A percentile compares a stretch with the other conserved stretches of the same genome.
Evolutionary conservation across 371 early-diverging fungal genomes (phyloP).

Genomic region (Mortierella sp.): DNA sequence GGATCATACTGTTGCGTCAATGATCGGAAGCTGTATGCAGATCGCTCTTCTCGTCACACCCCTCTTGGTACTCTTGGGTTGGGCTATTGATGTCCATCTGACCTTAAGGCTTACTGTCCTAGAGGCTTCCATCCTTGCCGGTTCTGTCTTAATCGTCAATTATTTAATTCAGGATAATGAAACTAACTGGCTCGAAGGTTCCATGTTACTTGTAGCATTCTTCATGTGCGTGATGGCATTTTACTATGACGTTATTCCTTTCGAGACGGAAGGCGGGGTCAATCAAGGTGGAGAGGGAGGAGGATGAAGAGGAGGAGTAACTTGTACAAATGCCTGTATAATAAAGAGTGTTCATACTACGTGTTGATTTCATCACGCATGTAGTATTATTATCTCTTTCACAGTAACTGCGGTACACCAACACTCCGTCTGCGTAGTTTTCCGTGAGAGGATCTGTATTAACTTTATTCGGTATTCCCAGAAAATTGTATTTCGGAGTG

Average conservation of each 20-base stretch:
- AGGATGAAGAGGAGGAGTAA: neutral
- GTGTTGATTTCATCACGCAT: too few relatives aligned
- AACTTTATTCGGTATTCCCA: too few relatives aligned
- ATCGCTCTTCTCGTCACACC: conserved; percentile 92
- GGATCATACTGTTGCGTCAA: conserved; percentile 89
- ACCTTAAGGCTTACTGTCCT: conserved; percentile 84
- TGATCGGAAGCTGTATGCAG: conserved; percentile 93
- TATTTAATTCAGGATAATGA: conserved; percentile 83
- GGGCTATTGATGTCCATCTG: conserved; percentile 79
- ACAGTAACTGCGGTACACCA: too few relatives aligned
- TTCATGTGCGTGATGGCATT: conserved; percentile 84
- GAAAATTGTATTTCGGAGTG: too few relatives aligned
- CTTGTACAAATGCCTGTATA: too few relatives aligned
- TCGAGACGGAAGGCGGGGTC: neutral
- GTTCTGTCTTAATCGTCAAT: conserved; percentile 86
- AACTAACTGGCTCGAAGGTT: conserved; percentile 90
- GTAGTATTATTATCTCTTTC: too few relatives aligned
- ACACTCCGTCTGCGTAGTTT: too few relatives aligned
- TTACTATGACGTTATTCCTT: conserved; percentile 59
- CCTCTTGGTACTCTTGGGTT: conserved; percentile 87
- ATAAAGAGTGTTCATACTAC: too few relatives aligned
- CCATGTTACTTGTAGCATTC: conserved; percentile 80
- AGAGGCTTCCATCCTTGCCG: conserved; percentile 86
- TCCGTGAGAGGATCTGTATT: too few relatives aligned
- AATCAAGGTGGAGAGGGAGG: neutral